Conservation (phyloP, 208 protist species). For the Acanthamoeba quina region DNA sequence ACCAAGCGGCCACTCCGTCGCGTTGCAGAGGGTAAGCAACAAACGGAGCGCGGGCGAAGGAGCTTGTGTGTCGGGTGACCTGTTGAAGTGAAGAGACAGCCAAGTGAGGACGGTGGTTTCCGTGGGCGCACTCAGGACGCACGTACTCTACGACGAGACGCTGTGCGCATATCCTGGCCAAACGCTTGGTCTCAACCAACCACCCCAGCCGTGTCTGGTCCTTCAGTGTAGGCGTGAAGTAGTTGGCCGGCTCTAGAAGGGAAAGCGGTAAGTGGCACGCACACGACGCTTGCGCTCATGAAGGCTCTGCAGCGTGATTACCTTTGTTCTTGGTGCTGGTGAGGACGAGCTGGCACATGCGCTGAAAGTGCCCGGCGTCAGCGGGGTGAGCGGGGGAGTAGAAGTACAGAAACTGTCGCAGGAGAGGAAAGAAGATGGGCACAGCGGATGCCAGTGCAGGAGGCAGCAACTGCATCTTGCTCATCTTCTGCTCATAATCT, state of each 20-base stretch:
- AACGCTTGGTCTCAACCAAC: constrained; percentile 25
- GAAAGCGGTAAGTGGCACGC: neutral
- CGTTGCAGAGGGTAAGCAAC: constrained; percentile 11
- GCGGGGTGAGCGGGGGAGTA: neutral
- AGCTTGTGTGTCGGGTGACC: neutral
- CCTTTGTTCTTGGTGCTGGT: constrained; percentile 49
- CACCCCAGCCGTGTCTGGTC: constrained; percentile 14
- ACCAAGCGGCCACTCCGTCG: neutral
- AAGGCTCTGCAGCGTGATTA: too few relatives aligned
- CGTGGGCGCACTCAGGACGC: neutral
- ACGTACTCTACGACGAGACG: constrained; percentile 33
- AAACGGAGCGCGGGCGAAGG: neutral
- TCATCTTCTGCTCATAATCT: constrained; percentile 28
- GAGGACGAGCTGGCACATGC: constrained; percentile 45
- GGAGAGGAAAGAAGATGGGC: constrained; percentile 69
- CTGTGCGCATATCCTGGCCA: neutral
- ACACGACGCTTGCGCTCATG: neutral
- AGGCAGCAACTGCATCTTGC: constrained; percentile 36
- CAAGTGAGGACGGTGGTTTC: neutral
- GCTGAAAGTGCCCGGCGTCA: neutral
- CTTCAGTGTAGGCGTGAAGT: constrained; percentile 4
- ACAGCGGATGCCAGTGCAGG: neutral
- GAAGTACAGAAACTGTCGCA: constrained; percentile 65
- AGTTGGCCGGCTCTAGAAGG: constrained; percentile 16
- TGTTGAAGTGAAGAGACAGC: neutral